Percentiles rank a stretch among this genome's conserved stretches.
Conservation (phyloP, 2,329 filamentous ascomycete species). For the Leptographium lundbergii region DNA sequence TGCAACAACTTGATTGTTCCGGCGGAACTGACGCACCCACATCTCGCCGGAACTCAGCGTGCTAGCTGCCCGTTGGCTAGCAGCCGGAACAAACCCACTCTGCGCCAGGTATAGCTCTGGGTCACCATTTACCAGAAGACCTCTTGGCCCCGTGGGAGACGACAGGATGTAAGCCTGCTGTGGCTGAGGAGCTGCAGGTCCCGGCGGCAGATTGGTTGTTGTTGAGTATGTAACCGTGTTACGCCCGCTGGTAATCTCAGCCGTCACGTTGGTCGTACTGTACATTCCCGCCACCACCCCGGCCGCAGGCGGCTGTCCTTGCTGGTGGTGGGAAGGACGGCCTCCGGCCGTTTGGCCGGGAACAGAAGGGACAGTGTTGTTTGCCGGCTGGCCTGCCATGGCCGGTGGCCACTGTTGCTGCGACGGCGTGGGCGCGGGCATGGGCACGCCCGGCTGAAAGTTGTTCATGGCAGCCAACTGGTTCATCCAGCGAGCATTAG, state of each 20-base stretch:
- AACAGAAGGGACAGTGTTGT: background rate
- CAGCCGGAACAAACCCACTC: background rate
- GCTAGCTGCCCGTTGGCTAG: background rate
- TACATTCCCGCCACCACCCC: background rate
- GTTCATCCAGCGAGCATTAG: background rate
- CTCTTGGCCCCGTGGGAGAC: conserved; percentile 46
- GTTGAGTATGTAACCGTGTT: conserved; percentile 5
- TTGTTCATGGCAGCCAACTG: background rate
- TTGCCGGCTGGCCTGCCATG: background rate
- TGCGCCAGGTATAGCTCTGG: conserved; percentile 30
- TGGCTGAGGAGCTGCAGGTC: conserved; percentile 15
- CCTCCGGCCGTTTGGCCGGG: background rate
- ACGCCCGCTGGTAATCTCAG: background rate
- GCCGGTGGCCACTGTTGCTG: background rate
- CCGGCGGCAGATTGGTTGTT: conserved; percentile 11
- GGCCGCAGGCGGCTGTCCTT: background rate
- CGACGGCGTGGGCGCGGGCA: background rate
- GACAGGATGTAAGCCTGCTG: conserved; percentile 48
- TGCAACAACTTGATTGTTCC: background rate
- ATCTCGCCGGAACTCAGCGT: background rate
- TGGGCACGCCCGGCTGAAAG: background rate
- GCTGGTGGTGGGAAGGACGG: background rate
- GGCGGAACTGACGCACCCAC: background rate
- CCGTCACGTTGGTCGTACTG: background rate
- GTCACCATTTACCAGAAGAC: conserved; percentile 39